Base-by-base conservation (phyloP, 139 green algal species). In the Ettlia oleoabundans region DNA sequence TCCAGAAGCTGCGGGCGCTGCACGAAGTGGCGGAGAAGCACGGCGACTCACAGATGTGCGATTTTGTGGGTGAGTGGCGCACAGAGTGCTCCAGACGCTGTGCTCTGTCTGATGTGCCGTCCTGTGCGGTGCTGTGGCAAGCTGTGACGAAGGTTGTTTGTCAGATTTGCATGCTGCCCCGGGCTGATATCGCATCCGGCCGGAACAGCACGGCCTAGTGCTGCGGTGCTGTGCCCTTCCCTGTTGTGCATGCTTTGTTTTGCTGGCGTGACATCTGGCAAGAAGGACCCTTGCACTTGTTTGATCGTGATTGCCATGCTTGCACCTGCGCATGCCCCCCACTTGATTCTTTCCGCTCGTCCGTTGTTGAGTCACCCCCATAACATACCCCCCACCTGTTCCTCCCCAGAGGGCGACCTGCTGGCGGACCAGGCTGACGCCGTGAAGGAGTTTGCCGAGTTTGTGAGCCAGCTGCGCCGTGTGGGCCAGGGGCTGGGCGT, bases 401-500 rank as follows among this genome's bases (percentile, higher is more conserved):
- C 7, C 64, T 71, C 69, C 40, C 28, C 28, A 42, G 69, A 95
- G 88, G 92, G 91, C n/a, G 82, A 90, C 1, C 88, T 96, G 78
- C 85, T 96, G 87, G 82, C 51, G 0, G 91, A 93, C 58, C 95
- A 98, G 89, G 91, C 94, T 9, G 74, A 96, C 65, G 80, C 87
- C 19, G 93, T 98, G 32, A 95, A 98, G 85, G 79, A 96, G 80
- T 92, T 95, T 63, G 89, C 93, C 2, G 92, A 95, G 86, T 93
- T 93, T 67, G 96, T 99, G 30, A 90, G 89, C 55, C 92, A 97
- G 92, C 89, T 99, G 86, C 81, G 93, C 10, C 88, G 96, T 7
- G 94, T 99, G 40, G 96, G 96, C 78, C 94, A 95, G 88, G 84
- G 95, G 9, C 90, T 97, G 73, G 95, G 94, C 52, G 94, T 97